Evolutionary conservation across 306 rosid species (phyloP).

Genomic region (Trichosanthes cucumerina): DNA sequence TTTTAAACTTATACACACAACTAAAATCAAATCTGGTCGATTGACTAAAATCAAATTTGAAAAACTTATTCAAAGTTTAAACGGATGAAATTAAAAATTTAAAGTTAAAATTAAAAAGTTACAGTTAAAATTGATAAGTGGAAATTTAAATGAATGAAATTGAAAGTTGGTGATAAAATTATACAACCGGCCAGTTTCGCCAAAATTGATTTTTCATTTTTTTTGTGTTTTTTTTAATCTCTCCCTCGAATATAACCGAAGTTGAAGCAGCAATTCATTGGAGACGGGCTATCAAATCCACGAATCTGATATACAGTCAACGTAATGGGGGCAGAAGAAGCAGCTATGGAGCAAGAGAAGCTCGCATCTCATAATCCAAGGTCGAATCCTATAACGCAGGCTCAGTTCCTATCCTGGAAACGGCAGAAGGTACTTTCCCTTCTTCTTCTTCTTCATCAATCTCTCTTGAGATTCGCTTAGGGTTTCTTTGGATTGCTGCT

Average conservation of each 20-base stretch:
- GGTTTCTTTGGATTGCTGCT: constrained; percentile 10
- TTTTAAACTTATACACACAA: no score
- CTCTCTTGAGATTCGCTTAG: constrained; percentile 2
- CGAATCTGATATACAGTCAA: not conserved
- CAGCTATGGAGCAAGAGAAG: constrained; percentile 33
- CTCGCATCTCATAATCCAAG: constrained; percentile 22
- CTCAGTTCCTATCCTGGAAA: constrained; percentile 81
- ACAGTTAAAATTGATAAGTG: no score
- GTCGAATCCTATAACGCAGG: constrained; percentile 20
- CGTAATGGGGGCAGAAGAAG: not conserved
- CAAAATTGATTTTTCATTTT: no score
- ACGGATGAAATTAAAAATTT: no score
- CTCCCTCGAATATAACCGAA: not conserved
- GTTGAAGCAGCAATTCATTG: not conserved
- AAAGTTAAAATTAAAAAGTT: no score
- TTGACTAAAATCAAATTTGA: no score
- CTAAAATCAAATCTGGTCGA: no score
- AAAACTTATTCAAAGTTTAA: no score
- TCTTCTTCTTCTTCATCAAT: not conserved
- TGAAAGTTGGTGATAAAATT: no score
- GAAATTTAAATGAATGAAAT: no score
- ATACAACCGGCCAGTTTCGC: no score
- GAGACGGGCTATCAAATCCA: not conserved
- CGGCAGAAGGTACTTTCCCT: constrained; percentile 47
- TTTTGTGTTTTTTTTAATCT: no score